Evolutionary conservation across 768 basidiomycete species (phyloP).

Genomic region (Baorangia bicolor): DNA sequence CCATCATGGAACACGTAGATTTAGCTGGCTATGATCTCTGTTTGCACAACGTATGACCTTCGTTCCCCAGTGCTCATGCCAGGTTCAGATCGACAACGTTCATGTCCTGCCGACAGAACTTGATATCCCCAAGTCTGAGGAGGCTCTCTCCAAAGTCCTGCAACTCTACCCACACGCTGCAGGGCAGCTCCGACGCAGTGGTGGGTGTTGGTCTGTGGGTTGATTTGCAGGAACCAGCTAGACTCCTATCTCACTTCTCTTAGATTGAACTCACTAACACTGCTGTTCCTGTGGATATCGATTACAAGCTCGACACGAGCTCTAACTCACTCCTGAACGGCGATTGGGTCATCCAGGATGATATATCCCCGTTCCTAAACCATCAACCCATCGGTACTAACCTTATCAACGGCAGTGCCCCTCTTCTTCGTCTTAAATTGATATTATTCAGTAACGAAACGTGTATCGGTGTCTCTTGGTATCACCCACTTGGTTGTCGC

Average conservation of each 20-base stretch:
- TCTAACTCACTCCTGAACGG: constrained; percentile 2
- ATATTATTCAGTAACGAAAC: constrained; percentile 19
- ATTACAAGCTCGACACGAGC: neutral
- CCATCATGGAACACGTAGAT: constrained; percentile 4
- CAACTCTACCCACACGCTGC: constrained; percentile 16
- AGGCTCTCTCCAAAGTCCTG: constrained; percentile 10
- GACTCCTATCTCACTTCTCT: neutral
- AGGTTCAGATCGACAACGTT: constrained; percentile 1
- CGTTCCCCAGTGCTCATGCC: neutral
- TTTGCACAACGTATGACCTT: constrained; percentile 8
- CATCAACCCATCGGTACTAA: neutral
- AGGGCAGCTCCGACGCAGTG: constrained; percentile 6
- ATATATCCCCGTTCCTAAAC: constrained; percentile 8
- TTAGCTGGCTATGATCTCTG: constrained; percentile 17
- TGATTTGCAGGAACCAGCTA: neutral
- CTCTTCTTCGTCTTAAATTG: constrained; percentile 24
- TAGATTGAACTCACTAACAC: constrained; percentile 16
- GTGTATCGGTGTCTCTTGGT: constrained; percentile 28
- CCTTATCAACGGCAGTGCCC: neutral
- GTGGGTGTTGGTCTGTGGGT: constrained; percentile 15
- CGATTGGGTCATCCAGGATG: constrained; percentile 18
- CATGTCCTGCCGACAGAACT: constrained; percentile 3
- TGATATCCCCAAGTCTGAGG: constrained; percentile 2
- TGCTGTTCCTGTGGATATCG: constrained; percentile 9
- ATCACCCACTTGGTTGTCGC: constrained; percentile 32